Conservation (phyloP, 2,329 filamentous ascomycete species). For the Nothophaeocryptopus gaeumannii region DNA sequence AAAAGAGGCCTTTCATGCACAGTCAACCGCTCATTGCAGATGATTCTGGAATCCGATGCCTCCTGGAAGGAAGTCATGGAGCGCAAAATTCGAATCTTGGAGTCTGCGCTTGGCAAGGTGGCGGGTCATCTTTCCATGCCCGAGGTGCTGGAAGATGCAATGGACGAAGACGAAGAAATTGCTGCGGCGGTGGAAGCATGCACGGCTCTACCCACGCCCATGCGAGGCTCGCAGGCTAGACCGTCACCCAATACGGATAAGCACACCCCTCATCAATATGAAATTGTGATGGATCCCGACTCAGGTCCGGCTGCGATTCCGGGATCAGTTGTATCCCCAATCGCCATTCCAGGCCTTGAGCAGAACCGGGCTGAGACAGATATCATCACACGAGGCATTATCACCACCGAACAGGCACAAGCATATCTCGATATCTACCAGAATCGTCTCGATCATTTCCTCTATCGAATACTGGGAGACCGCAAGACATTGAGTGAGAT, state of each 20-base stretch:
- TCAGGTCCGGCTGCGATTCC: slow-evolving; percentile 38
- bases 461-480: slow-evolving; percentile 35
- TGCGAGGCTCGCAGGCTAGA: slow-evolving; percentile 1
- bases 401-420: slow-evolving; percentile 30
- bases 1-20: slow-evolving; percentile 41
- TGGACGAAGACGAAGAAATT: slow-evolving; percentile 25
- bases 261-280: slow-evolving; percentile 33
- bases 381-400: slow-evolving; percentile 29
- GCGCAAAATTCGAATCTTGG: slow-evolving; percentile 37
- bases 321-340: slow-evolving; percentile 31
- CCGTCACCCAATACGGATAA: slow-evolving; percentile 25
- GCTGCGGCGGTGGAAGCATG: slow-evolving; percentile 13
- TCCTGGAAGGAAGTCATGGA: slow-evolving; percentile 43
- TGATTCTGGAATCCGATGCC: slow-evolving; percentile 42
- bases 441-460: slow-evolving; percentile 34
- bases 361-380: slow-evolving; percentile 28
- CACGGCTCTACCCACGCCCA: slow-evolving; percentile 13
- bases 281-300: slow-evolving; percentile 40
- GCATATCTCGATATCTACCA: slow-evolving; percentile 34
- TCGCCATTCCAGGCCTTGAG: slow-evolving; percentile 27
- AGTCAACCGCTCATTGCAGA: slow-evolving; percentile 44
- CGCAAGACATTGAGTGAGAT: slow-evolving; percentile 29
- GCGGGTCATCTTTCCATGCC: slow-evolving; percentile 22
- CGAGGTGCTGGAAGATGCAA: slow-evolving; percentile 25
- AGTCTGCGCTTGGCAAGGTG: slow-evolving; percentile 35